Base-by-base conservation (phyloP, 1,139 yeast species). In the Eremothecium coryli region DNA sequence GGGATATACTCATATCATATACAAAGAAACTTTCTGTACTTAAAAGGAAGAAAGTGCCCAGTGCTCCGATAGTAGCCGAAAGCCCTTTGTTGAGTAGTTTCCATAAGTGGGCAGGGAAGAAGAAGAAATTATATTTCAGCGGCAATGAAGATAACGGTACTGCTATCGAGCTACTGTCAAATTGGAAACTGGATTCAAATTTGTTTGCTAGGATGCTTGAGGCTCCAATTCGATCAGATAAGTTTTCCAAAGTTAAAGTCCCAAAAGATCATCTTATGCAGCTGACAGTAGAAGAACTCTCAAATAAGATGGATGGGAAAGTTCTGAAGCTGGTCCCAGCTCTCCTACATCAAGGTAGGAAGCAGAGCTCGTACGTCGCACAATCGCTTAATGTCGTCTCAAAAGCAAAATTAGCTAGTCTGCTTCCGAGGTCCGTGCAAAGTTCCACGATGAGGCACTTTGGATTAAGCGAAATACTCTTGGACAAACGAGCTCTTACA, bases 81-180 rank as follows among this genome's bases (percentile, higher is more conserved):
- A 31, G 33, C 2, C 59, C 60, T 8, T 26, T 55, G 11, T 24
- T 52, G 15, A 42, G 51, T 12, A 41, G 44, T 18, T 53, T 53
- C 26, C 54, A 50, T 21, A 45, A 41, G 38, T 55, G 60, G 60
- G 42, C 57, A 5, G 57, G 49, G 18, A 52, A 52, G 31, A 43
- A 39, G 24, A 37, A 32, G 24, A 39, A 42, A 23, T 25, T 49
- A 28, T 42, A 32, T 17, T 38, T 44, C 23, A 26, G 33, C 9
- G 27, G 24, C 26, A 38, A 34, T 10, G 21, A 23, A 5, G 18
- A 9, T 13, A 24, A 9, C 9, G 20, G 18, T 38, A 41, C 18
- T 6, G 23, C 16, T 26, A 21, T 29, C 12, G 23, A 13, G 9
- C 10, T 29, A 4, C 13, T 33, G 20, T 23, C 37, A 9, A 23